Evolutionary conservation across 345 rosid genomes (phyloP).

Genomic region (Microcos paniculata): DNA sequence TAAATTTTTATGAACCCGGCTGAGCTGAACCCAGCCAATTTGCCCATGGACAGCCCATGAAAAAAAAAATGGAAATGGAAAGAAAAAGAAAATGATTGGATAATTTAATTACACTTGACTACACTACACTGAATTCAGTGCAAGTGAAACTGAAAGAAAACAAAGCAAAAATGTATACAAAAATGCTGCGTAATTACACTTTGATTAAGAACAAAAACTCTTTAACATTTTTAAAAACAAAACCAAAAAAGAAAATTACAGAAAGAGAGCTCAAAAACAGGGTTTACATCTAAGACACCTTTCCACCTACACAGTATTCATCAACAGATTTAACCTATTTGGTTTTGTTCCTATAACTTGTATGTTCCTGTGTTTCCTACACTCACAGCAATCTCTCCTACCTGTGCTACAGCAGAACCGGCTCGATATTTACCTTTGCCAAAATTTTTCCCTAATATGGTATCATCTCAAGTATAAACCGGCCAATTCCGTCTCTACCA

Average conservation of each 20-base stretch:
- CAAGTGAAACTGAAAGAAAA: background rate
- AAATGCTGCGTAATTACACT: constrained; percentile 14
- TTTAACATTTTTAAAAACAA: too few relatives aligned
- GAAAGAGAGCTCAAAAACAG: background rate
- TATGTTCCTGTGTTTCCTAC: constrained; percentile 17
- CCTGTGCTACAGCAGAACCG: background rate
- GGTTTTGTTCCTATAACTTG: constrained; percentile 14
- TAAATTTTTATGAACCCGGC: too few relatives aligned
- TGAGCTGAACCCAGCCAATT: too few relatives aligned
- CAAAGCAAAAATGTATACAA: background rate
- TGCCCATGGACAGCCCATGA: too few relatives aligned
- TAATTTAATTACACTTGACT: too few relatives aligned
- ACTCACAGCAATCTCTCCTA: constrained; percentile 9
- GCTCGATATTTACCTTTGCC: constrained; percentile 1
- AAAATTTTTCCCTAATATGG: background rate
- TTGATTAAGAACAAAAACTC: background rate
- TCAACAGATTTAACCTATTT: constrained; percentile 12
- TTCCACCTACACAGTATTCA: constrained; percentile 5
- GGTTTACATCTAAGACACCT: background rate
- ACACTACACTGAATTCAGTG: background rate
- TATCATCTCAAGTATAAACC: constrained; percentile 15
- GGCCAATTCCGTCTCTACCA: constrained; percentile 20
- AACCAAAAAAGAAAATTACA: background rate
- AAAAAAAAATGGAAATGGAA: too few relatives aligned
- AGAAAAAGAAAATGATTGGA: too few relatives aligned